Evolutionary conservation across 768 basidiomycete genomes (phyloP).

Genomic region (Collybiopsis confluens): DNA sequence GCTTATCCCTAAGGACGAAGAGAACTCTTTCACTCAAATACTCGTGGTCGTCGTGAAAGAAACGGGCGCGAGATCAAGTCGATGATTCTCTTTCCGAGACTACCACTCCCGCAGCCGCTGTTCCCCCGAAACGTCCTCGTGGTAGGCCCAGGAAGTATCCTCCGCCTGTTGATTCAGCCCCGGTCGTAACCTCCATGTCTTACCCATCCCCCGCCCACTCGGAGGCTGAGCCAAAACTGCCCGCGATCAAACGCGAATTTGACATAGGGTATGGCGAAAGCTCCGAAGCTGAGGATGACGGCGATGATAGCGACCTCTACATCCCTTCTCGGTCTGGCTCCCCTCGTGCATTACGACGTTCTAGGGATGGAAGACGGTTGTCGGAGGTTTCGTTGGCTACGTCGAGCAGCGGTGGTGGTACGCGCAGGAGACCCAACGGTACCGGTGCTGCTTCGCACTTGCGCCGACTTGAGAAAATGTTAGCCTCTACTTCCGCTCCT

Average conservation of each 20-base stretch:
- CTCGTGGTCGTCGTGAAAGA: not conserved
- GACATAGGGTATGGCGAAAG: not conserved
- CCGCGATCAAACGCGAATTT: not conserved
- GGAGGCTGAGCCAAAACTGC: not conserved
- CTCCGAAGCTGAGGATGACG: not conserved
- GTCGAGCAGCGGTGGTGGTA: not conserved
- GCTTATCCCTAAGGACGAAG: not conserved
- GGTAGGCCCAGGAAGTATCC: not conserved
- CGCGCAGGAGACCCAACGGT: not conserved
- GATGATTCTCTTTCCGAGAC: too few species aligned
- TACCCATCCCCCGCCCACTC: not conserved
- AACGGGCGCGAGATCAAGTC: not conserved
- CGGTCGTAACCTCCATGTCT: not conserved
- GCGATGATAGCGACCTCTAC: slow-evolving; percentile 5
- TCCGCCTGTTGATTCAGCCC: not conserved
- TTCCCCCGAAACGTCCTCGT: not conserved
- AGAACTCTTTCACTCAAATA: not conserved
- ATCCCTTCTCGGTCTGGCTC: slow-evolving; percentile 2
- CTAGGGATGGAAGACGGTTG: not conserved
- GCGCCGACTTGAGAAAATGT: not conserved
- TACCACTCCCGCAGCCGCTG: not conserved
- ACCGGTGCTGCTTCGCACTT: not conserved
- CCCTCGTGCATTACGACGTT: not conserved
- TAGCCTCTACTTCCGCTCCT: not conserved
- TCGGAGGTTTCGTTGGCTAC: not conserved